Evolutionary conservation across 129 eudicot genomes (phyloP), one percentile per base, ranked within the genome.

Genomic region (Tanacetum coccineum): DNA sequence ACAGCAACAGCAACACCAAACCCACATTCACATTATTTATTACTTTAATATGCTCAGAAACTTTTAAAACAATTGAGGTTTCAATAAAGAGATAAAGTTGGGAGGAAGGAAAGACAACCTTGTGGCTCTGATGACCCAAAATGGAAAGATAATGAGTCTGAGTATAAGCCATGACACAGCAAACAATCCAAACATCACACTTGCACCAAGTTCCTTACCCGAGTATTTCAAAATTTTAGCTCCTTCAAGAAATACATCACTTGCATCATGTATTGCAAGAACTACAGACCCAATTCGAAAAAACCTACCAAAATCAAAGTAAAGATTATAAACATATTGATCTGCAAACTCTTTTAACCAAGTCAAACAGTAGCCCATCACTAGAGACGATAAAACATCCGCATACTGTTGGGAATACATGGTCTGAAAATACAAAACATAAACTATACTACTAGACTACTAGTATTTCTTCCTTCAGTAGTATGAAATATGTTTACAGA

Each of bases 251-350:
- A 89, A 85, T 56, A 89, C 84, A 63, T 89, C 96, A 69, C 96
- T 89, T 62, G 93, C 96, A 79, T 89, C 96, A 75, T 89, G 96
- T 66, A 89, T 73, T 12, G 89, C 93, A 76, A 85, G 84, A 32
- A 85, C 76, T 25, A 89, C 79, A 40, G 78, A 61, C 22, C 96
- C 96, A 57, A 89, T 56, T 63, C 85, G 82, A 51, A 83, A 85
- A 76, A 89, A 85, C 76, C 96, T 89, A 73, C 13, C 59, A 64
- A 45, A 50, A 42, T 30, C 20, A 58, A 58, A 44, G 28, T 6
- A 56, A n/a, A n/a, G 32, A 3, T 47, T 2, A 14, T 36, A 51
- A 63, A 49, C 52, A 7, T 7, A 7, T 36, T 36, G 42, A 39
- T 36, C 13, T 3, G 49, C 42, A 36, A 61, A 36, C 18, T 5